Conservation (phyloP, 805 yeast species). For the Teunomyces stri region DNA sequence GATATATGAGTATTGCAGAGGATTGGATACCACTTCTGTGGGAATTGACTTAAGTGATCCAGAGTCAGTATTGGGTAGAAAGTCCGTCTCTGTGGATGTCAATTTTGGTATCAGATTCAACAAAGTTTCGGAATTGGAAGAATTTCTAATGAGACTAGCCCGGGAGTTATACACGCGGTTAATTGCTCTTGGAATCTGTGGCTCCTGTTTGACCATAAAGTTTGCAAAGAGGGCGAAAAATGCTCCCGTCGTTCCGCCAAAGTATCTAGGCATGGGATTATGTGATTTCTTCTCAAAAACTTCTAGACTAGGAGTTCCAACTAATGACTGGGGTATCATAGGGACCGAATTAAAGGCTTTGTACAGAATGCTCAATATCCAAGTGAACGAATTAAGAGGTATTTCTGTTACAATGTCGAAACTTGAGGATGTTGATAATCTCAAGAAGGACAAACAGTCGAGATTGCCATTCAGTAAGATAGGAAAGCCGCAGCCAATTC, state of each 20-base stretch:
- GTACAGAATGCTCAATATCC: slow-evolving; percentile 54
- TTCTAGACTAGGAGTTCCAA: slow-evolving; percentile 57
- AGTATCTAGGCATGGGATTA: slow-evolving; percentile 79
- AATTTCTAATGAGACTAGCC: slow-evolving; percentile 56
- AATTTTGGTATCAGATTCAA: slow-evolving; percentile 87
- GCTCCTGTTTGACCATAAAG: slow-evolving; percentile 61
- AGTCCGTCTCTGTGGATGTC: slow-evolving; percentile 82
- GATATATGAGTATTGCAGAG: slow-evolving; percentile 58
- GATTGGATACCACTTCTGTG: slow-evolving; percentile 63
- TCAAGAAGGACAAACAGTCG: slow-evolving; percentile 21
- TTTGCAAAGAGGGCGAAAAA: slow-evolving; percentile 59
- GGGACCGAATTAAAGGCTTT: slow-evolving; percentile 58
- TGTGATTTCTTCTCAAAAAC: slow-evolving; percentile 66
- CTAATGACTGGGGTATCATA: slow-evolving; percentile 59
- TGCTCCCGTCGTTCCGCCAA: slow-evolving; percentile 76
- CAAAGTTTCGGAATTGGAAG: slow-evolving; percentile 56
- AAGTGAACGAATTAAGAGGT: slow-evolving; percentile 73
- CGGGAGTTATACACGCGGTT: slow-evolving; percentile 60
- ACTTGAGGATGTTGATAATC: slow-evolving; percentile 36
- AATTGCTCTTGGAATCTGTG: slow-evolving; percentile 43
- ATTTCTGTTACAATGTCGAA: slow-evolving; percentile 67
- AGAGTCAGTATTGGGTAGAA: slow-evolving; percentile 50
- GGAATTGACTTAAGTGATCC: slow-evolving; percentile 49
- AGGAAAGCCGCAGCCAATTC: background rate
- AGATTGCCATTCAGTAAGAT: slow-evolving; percentile 17